Evolutionary conservation across 1,139 yeast species (phyloP), one percentile per base, ranked within the genome.

Genomic region (Candida frijolesensis): DNA sequence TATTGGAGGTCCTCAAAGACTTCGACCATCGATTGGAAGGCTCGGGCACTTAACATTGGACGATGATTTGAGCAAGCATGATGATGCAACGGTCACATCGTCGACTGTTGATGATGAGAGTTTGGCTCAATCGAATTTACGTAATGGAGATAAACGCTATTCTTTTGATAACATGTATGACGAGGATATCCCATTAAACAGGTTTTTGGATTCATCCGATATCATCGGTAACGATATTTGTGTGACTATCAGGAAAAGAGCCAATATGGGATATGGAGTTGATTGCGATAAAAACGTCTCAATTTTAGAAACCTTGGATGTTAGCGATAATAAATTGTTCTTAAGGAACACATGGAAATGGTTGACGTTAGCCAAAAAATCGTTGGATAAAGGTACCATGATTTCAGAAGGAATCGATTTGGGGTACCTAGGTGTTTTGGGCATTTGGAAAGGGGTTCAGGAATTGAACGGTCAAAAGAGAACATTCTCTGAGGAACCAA

Each of bases 271-370:
- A 0, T 92, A 92, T 61, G 89, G 90, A 0, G 72, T 84, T 18
- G 89, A 88, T 59, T 83, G 91, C 44, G 82, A 79, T 45, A 70
- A 69, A 39, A 92, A 92, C 54, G 79, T 86, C 37, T 74, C 76
- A 18, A 74, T 89, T 14, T 71, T 90, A 44, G 89, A 84, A 52
- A 71, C 72, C 30, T 62, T 76, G 47, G 79, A 79, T 33, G 73
- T 79, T 6, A 70, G 83, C 29, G 87, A 83, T 55, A 80, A 83
- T 45, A 83, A 83, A 51, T 64, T 80, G 33, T 83, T 84, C 56
- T 71, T 90, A 35, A 74, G 86, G 54, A 85, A 88, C 58, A 86
- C 96, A 0, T 92, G 98, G 98, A 83, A 86, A 60, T 92, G 97
- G 97, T 68, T 92, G 27, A 80, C 84, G 7, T 79, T 88, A 46